Base-by-base conservation (phyloP, 2,329 filamentous ascomycete species). In the Didymella pomorum region DNA sequence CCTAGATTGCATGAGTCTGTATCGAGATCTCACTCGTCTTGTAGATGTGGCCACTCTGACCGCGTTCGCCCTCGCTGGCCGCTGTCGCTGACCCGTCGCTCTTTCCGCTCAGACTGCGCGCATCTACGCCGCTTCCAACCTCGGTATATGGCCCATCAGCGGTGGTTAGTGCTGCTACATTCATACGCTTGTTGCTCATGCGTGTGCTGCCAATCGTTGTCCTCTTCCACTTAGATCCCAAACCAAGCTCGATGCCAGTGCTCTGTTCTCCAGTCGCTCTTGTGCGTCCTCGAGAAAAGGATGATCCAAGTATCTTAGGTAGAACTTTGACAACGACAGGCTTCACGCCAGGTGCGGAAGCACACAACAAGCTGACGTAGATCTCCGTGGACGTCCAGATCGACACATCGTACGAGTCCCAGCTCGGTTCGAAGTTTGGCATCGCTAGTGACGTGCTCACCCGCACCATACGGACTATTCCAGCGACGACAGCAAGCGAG, bases 381-480 rank as follows among this genome's bases (percentile, higher is more conserved):
- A 69, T 62, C 31, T 70, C 68, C 0, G 61, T 64, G 10, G 62
- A 62, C 4, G 66, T 64, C 68, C 68, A 70, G 37, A 69, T 69
- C 3, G 63, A 64, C 2, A 70, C 53, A 35, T 70, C 68, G 58
- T 67, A 70, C 29, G 59, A 43, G 31, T 70, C 64, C 68, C 66
- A 70, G 11, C 60, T 56, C 2, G 68, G 60, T 26, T 70, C 68
- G 26, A 65, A 63, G 56, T 62, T 26, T 6, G 47, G 44, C 49
- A 56, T 64, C 3, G 10, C 21, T 10, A 70, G 29, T 9, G 56
- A 56, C 2, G 21, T 46, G 21, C 62, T 53, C 9, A 70, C 63
- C 21, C 63, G 66, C 2, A 67, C 52, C 56, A 67, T 61, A 25
- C 66, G 66, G 1, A 62, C 44, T 28, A 68, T 56, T 9, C 68